A percentile compares a stretch with the other conserved stretches of the same genome.
Conservation (phyloP, 2,329 filamentous ascomycete genomes). For the Fusarium sp. region DNA sequence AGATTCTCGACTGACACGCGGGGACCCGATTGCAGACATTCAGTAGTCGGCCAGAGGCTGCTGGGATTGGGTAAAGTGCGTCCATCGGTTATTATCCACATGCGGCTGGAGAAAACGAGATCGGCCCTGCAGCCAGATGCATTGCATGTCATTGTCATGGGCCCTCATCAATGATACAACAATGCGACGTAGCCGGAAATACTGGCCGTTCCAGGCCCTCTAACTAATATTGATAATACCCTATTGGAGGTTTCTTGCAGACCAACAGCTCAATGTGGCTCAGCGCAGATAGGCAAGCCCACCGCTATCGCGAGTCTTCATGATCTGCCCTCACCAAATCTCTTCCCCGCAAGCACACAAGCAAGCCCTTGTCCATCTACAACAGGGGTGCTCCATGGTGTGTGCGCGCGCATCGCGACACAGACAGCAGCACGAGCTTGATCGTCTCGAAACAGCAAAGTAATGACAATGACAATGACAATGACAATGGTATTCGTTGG, state of each 20-base stretch:
- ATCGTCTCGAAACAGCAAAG: not conserved
- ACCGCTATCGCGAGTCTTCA: constrained; percentile 2
- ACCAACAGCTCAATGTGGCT: not conserved
- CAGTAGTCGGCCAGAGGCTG: not conserved
- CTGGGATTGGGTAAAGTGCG: constrained; percentile 22
- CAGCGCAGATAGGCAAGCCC: not conserved
- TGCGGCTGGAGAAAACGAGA: constrained; percentile 32
- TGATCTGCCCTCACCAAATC: not conserved
- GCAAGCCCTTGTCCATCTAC: constrained; percentile 7
- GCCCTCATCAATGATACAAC: constrained; percentile 5
- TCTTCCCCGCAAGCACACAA: constrained; percentile 8
- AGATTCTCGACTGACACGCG: constrained; percentile 10
- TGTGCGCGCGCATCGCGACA: constrained; percentile 2
- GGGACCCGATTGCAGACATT: constrained; percentile 23
- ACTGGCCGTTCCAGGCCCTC: not conserved
- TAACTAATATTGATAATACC: not conserved
- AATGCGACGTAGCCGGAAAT: not conserved
- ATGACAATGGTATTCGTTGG: not conserved
- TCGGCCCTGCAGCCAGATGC: constrained; percentile 37
- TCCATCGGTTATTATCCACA: constrained; percentile 25
- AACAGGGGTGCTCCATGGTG: not conserved
- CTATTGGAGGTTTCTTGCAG: not conserved
- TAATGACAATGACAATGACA: not conserved
- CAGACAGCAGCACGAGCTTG: not conserved
- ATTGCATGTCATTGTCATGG: constrained; percentile 8